phyloP scores from a whole-genome alignment of 2,329 filamentous ascomycete species.

The Penicillium griseofulvum region DNA sequence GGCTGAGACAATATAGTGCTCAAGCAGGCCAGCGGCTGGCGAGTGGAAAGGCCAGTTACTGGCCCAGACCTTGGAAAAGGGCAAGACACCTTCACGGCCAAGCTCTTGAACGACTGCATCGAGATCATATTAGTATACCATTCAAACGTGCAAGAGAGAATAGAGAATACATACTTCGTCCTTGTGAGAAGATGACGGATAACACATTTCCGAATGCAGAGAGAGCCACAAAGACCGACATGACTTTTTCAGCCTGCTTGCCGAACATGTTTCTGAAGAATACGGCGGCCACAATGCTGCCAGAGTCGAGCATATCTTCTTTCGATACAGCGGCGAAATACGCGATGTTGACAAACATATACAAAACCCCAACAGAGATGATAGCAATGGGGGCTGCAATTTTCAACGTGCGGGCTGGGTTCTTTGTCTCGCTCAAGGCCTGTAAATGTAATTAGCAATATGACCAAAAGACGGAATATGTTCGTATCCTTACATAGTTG shows the following conservation, averaged over 20 bases:
- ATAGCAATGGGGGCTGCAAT: slow-evolving; percentile 57
- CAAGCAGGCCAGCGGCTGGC: slow-evolving; percentile 57
- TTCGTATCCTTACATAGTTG: slow-evolving; percentile 52
- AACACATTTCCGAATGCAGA: slow-evolving; percentile 62
- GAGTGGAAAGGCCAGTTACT: slow-evolving; percentile 67
- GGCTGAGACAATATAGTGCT: slow-evolving; percentile 65
- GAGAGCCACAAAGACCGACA: slow-evolving; percentile 61
- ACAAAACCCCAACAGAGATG: slow-evolving; percentile 53
- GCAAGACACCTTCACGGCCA: slow-evolving; percentile 67
- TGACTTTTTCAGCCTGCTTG: slow-evolving; percentile 51
- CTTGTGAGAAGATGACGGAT: slow-evolving; percentile 53
- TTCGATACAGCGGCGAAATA: slow-evolving; percentile 60
- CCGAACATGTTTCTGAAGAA: slow-evolving; percentile 64
- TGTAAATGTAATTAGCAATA: slow-evolving; percentile 21
- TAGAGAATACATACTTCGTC: slow-evolving; percentile 33
- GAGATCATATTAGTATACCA: slow-evolving; percentile 2
- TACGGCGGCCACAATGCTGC: slow-evolving; percentile 55
- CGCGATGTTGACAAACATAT: slow-evolving; percentile 58
- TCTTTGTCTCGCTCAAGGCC: slow-evolving; percentile 54
- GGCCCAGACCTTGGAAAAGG: slow-evolving; percentile 65
- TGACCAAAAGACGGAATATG: slow-evolving; percentile 1
- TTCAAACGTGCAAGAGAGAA: background rate
- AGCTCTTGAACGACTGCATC: slow-evolving; percentile 53
- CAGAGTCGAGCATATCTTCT: slow-evolving; percentile 54
- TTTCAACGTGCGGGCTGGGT: slow-evolving; percentile 58